Evolutionary conservation across 495 filamentous ascomycete genomes (phyloP).

Genomic region (Delitschia confertaspora): DNA sequence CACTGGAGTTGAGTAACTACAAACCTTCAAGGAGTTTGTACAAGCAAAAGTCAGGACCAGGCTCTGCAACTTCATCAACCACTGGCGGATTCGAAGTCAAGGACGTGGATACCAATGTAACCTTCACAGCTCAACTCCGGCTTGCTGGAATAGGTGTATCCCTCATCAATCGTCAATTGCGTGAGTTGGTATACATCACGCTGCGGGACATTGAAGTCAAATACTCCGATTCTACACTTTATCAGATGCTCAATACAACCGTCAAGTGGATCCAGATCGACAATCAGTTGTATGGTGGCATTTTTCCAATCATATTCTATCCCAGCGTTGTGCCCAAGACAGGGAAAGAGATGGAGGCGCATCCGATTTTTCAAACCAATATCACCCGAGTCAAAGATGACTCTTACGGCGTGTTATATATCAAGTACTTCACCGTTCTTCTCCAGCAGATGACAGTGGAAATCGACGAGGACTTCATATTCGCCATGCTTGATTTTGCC

Average conservation of each 20-base stretch:
- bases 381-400: constrained; percentile 95
- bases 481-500: constrained; percentile 87
- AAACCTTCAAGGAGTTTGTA: constrained; percentile 90
- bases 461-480: constrained; percentile 96
- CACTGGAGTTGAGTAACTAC: constrained; percentile 88
- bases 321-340: constrained; percentile 98
- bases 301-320: constrained; percentile 95
- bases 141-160: constrained; percentile 90
- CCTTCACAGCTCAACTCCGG: constrained; percentile 76
- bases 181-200: constrained; percentile 87
- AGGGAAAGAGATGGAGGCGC: constrained; percentile 90
- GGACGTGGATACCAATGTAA: constrained; percentile 73
- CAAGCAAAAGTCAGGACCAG: constrained; percentile 58
- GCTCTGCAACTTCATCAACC: constrained; percentile 52
- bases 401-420: constrained; percentile 94
- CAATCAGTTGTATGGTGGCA: constrained; percentile 95
- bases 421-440: constrained; percentile 92
- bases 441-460: constrained; percentile 97
- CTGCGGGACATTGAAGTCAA: constrained; percentile 88
- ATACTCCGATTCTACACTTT: constrained; percentile 81
- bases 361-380: constrained; percentile 87
- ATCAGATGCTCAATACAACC: constrained; percentile 78
- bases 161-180: constrained; percentile 82
- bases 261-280: constrained; percentile 99
- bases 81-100: constrained; percentile 84